Evolutionary conservation across 1,284 basidiomycete genomes (phyloP).

Genomic region (Irpex sp.): DNA sequence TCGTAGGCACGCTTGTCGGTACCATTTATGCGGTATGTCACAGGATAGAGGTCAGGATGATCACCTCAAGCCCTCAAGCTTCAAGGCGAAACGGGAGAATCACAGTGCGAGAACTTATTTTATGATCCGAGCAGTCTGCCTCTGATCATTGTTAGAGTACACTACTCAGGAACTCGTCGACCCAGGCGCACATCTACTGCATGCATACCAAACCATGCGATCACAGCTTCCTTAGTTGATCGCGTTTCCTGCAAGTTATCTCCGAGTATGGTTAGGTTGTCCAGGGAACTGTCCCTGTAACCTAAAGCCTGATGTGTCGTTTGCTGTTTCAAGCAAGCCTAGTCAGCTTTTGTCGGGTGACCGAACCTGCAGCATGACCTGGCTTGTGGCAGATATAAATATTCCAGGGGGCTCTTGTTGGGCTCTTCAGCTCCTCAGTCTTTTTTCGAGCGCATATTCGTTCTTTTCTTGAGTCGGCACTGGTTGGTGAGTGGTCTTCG

Average conservation of each 20-base stretch:
- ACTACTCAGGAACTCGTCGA: background rate
- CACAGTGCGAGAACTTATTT: too few relatives aligned
- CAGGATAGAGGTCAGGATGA: too few relatives aligned
- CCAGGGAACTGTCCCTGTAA: background rate
- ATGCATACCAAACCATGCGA: background rate
- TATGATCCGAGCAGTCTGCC: too few relatives aligned
- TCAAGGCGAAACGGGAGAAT: too few relatives aligned
- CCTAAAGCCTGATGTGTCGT: background rate
- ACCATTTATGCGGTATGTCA: too few relatives aligned
- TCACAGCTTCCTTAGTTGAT: background rate
- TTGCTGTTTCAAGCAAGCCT: background rate
- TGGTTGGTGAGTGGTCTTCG: constrained; percentile 8
- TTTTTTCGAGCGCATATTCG: constrained; percentile 1
- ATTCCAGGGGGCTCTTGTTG: background rate
- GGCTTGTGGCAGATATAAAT: background rate
- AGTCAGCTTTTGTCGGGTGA: background rate
- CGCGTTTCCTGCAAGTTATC: background rate
- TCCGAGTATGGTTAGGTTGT: background rate
- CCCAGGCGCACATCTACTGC: background rate
- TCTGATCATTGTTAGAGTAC: too few relatives aligned
- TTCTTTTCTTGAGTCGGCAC: constrained; percentile 4
- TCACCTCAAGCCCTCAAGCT: too few relatives aligned
- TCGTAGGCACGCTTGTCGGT: too few relatives aligned
- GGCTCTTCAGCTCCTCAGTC: constrained; percentile 7
- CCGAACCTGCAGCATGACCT: background rate